phyloP scores from a whole-genome alignment of 2,329 filamentous ascomycete genomes.

The Xylaria sp. region DNA sequence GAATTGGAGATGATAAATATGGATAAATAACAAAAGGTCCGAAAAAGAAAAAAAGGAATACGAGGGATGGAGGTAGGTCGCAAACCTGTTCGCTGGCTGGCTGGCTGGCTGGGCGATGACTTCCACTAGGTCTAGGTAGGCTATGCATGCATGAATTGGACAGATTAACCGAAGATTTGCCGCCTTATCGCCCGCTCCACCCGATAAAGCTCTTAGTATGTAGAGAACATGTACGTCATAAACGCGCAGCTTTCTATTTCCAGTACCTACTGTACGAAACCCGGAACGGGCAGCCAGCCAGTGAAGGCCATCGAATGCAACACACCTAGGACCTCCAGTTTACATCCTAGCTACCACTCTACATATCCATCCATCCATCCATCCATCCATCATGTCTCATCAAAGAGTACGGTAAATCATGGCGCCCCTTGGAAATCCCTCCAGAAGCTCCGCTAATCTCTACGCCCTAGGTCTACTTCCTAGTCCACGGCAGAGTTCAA shows the following conservation, averaged over 20 bases:
- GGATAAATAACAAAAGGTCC: too few species aligned
- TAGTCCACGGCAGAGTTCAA: conserved; percentile 71
- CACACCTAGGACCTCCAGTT: conserved; percentile 13
- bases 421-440: neutral
- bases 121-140: too few species aligned
- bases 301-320: conserved; percentile 16
- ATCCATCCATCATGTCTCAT: neutral
- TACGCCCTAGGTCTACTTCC: conserved; percentile 58
- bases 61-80: too few species aligned
- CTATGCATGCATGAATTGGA: too few species aligned
- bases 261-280: neutral
- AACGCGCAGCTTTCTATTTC: conserved; percentile 4
- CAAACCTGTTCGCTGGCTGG: neutral
- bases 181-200: conserved; percentile 16
- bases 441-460: neutral
- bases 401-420: conserved; percentile 16
- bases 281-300: neutral
- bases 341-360: neutral
- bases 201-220: conserved; percentile 13
- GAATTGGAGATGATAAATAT: too few species aligned
- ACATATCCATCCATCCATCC: neutral
- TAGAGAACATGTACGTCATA: conserved; percentile 1
- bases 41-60: too few species aligned
- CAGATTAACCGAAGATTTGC: conserved; percentile 19
- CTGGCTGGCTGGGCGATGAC: neutral